Conservation (phyloP, 495 filamentous ascomycete genomes). For the Apodospora peruviana region DNA sequence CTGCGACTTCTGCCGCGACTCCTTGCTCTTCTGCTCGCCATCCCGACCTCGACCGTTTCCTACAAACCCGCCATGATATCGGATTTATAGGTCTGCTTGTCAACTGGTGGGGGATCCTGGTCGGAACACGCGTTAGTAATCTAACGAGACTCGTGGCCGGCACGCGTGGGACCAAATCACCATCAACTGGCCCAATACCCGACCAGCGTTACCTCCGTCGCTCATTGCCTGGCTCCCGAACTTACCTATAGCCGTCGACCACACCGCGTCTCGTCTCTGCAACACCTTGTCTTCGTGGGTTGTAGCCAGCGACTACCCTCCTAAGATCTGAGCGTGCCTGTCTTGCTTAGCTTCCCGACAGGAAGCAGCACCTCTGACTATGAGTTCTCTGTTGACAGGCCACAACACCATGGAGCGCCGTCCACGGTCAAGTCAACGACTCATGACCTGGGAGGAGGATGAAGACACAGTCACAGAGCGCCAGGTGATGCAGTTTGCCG, state of each 20-base stretch:
- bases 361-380: neutral
- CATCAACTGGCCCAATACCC: neutral
- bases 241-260: neutral
- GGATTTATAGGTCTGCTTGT: slow-evolving; percentile 1
- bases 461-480: slow-evolving; percentile 26
- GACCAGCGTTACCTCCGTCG: neutral
- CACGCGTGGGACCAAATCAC: slow-evolving; percentile 10
- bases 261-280: neutral
- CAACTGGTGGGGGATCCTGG: slow-evolving; percentile 4
- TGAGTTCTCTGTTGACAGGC: neutral
- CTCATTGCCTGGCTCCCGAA: neutral
- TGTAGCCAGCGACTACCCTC: neutral
- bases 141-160: slow-evolving; percentile 5
- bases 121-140: slow-evolving; percentile 13
- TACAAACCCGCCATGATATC: slow-evolving; percentile 9
- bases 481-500: slow-evolving; percentile 41
- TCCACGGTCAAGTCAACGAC: slow-evolving; percentile 32
- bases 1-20: slow-evolving; percentile 2
- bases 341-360: neutral
- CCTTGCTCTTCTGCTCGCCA: neutral
- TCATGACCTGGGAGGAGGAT: slow-evolving; percentile 40
- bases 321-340: neutral
- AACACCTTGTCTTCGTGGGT: neutral
- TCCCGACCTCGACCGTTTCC: slow-evolving; percentile 1
- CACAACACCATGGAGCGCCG: slow-evolving; percentile 28